Conservation (phyloP, 192 early-diverging fungal genomes). For the Coemansia sp. region DNA sequence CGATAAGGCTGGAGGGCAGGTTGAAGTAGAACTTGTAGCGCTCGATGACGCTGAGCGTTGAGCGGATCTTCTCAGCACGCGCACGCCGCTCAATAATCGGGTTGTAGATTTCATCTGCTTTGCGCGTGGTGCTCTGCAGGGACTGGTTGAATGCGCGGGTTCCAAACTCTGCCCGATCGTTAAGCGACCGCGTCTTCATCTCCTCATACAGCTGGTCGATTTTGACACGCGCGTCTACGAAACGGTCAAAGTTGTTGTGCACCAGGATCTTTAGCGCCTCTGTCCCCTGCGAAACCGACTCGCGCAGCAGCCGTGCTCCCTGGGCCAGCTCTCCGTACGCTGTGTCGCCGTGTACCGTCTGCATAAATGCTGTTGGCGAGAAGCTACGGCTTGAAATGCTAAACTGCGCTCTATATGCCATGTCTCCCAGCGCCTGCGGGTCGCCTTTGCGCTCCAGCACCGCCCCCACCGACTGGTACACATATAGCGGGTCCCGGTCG, state of each 20-base stretch:
- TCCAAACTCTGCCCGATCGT: slow-evolving; percentile 76
- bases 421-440: slow-evolving; percentile 27
- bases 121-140: slow-evolving; percentile 62
- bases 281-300: slow-evolving; percentile 73
- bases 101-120: slow-evolving; percentile 79
- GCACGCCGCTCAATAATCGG: slow-evolving; percentile 81
- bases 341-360: slow-evolving; percentile 80
- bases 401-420: slow-evolving; percentile 49
- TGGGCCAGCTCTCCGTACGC: slow-evolving; percentile 76
- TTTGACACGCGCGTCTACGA: slow-evolving; percentile 91
- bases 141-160: slow-evolving; percentile 66
- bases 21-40: slow-evolving; percentile 97
- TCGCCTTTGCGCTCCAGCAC: slow-evolving; percentile 45
- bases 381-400: slow-evolving; percentile 57
- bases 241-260: slow-evolving; percentile 95
- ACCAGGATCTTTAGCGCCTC: slow-evolving; percentile 87
- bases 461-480: slow-evolving; percentile 36
- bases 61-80: slow-evolving; percentile 87
- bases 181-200: slow-evolving; percentile 83
- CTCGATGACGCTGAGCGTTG: slow-evolving; percentile 86
- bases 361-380: slow-evolving; percentile 72
- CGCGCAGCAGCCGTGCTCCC: slow-evolving; percentile 70
- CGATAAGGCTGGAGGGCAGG: slow-evolving; percentile 82
- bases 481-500: slow-evolving; percentile 50
- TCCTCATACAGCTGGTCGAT: slow-evolving; percentile 93